Base-by-base conservation (phyloP, 2,329 filamentous ascomycete genomes). In the Nemania diffusa region DNA sequence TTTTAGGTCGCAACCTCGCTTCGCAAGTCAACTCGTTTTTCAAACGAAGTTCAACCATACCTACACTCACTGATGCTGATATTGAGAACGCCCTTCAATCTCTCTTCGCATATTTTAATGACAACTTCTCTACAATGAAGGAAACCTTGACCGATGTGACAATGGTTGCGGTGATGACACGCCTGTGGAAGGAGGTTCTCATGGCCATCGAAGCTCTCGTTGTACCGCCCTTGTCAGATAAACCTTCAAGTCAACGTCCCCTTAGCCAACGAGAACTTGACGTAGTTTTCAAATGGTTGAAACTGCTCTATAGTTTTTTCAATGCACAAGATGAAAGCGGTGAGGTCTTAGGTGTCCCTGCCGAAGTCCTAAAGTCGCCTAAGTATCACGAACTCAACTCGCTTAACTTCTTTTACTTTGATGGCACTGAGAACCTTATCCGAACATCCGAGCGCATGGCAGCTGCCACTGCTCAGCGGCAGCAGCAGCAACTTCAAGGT, bases 71-170 rank as follows among this genome's bases (percentile, higher is more conserved):
- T 0, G 87, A 88, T 34, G 85, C 85, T 6, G 93, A 97, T 67
- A 86, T 97, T 22, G 91, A 93, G 71, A 91, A 91, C 72, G 93
- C 93, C 0, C 83, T 99, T 13, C 90, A 92, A 73, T 92, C 94
- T 4, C 85, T 99, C 0, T 96, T 97, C 77, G 88, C 90, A 61
- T 99, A 99, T 79, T 99, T 99, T 77, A 93, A 99, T 78, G 95
- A 97, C 78, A 99, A 99, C 76, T 99, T 99, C 80, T 93, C 94
- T 66, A 97, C 98, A 73, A 97, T 99, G 94, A 97, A 98, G 81
- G 90, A 96, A 79, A 97, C 95, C 0, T 84, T 99, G 64, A 98
- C 96, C 0, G 91, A 94, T 65, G 91, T 93, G 64, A 97, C 96
- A n/a, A 97, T 99, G 95, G 90, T 94, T 73, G 94, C 96, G 78